These are phyloP conservation scores for Drechslerella dactyloides DNA, from an alignment of 2,329 filamentous ascomycete genomes.

Conservation along the genomic window DNA sequence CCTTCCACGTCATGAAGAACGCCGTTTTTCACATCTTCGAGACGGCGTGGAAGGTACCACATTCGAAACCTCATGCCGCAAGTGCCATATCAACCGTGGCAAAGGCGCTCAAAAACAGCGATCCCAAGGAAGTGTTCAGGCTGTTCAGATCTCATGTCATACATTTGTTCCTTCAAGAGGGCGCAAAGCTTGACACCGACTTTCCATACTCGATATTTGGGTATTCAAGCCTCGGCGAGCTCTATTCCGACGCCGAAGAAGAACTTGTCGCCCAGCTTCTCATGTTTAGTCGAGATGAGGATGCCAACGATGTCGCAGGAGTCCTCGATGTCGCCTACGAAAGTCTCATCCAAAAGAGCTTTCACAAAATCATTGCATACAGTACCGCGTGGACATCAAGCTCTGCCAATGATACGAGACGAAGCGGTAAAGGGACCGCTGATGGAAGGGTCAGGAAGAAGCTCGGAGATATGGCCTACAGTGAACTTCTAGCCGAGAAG, in stretches of 20 bases:
- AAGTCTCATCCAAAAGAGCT: conserved; percentile 70
- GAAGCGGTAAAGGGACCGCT: conserved; percentile 59
- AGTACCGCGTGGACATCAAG: conserved; percentile 73
- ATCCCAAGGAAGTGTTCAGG: conserved; percentile 74
- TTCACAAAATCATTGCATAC: conserved; percentile 82
- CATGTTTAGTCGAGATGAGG: conserved; percentile 76
- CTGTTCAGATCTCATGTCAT: conserved; percentile 91
- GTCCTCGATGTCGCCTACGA: conserved; percentile 64
- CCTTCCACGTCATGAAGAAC: conserved; percentile 83
- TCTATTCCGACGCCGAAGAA: conserved; percentile 73
- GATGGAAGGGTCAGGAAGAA: conserved; percentile 72
- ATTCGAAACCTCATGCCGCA: conserved; percentile 72
- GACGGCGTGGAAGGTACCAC: conserved; percentile 74
- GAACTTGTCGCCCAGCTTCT: conserved; percentile 80
- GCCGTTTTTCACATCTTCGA: conserved; percentile 96
- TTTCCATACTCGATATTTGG: conserved; percentile 88
- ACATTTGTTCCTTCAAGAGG: conserved; percentile 74
- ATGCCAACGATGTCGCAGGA: conserved; percentile 67
- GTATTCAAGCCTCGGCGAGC: conserved; percentile 71
- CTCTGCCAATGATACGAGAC: conserved; percentile 53
- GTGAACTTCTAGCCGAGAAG: conserved; percentile 68
- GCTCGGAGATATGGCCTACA: conserved; percentile 71
- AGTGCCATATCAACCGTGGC: conserved; percentile 74
- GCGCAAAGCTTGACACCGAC: conserved; percentile 66
- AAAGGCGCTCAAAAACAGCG: conserved; percentile 67